Base-by-base conservation (phyloP, 768 basidiomycete genomes). In the Leccinum longicurvipes region DNA sequence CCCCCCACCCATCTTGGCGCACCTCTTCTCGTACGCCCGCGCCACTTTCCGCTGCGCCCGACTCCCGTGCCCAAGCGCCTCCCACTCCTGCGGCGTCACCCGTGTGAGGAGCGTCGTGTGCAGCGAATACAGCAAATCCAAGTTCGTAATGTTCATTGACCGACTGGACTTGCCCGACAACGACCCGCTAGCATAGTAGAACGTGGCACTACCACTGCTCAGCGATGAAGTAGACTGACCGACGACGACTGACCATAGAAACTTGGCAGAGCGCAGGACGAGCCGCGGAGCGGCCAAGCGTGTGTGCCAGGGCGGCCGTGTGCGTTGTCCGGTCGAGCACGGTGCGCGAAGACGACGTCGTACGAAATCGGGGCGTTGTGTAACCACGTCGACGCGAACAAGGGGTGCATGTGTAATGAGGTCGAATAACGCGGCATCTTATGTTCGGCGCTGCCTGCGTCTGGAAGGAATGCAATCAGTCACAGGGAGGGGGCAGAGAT, bases 31-130 rank as follows among this genome's bases (percentile, higher is more conserved):
- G 61, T 87, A 88, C 31, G 84, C 84, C 25, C 74, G 74, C 17
- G 83, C 76, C 17, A 84, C 78, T 58, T 79, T 81, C 48, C 83
- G 77, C 65, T 87, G 86, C 24, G 76, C 75, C 3, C 78, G 76
- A 60, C 80, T 82, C 12, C 79, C 78, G 48, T 78, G 72, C 0
- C 83, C 84, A 5, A 88, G 75, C 0, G 75, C 69, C 47, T 80
- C 79, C 86, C 87, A 89, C 61, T 89, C 86, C 51, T 80, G 77
- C 4, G 79, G 78, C 11, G 84, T 84, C 7, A 86, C 78, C n/a
- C 81, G 78, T 15, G 72, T 69, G 46, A 78, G 67, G 42, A 88
- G 78, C 4, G 83, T 80, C 15, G 74, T 73, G 59, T 89, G 81
- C 39, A 88, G 62, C 3, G 85, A 80, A 55, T 79, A 77, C 11